Evolutionary conservation across 805 yeast species (phyloP).

Genomic region (Debaryomyces tyrocola): DNA sequence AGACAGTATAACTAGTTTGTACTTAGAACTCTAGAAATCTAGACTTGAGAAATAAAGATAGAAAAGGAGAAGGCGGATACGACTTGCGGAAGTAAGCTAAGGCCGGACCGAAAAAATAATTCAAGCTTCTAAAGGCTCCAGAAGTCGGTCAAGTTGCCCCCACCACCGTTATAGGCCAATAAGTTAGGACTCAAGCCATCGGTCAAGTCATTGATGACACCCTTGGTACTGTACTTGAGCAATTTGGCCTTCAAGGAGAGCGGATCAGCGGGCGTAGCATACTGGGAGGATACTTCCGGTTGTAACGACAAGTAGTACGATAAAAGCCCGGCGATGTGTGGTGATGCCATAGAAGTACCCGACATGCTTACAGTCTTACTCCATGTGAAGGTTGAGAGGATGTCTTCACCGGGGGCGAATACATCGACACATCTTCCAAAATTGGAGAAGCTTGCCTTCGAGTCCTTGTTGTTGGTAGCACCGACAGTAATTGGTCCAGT

Average conservation of each 20-base stretch:
- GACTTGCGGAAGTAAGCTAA: too few relatives aligned
- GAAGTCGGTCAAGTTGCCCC: conserved; percentile 51
- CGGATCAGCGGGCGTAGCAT: conserved; percentile 48
- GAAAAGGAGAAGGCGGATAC: too few relatives aligned
- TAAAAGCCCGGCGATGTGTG: conserved; percentile 57
- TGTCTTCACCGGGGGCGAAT: conserved; percentile 57
- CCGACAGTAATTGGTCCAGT: conserved; percentile 54
- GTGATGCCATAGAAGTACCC: conserved; percentile 67
- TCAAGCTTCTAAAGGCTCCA: conserved; percentile 32
- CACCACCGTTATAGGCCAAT: conserved; percentile 63
- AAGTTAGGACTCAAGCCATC: conserved; percentile 54
- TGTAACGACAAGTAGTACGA: conserved; percentile 57
- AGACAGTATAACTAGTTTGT: too few relatives aligned
- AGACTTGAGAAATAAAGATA: too few relatives aligned
- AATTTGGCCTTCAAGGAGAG: conserved; percentile 54
- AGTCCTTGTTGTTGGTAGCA: conserved; percentile 45
- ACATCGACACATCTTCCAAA: conserved; percentile 54
- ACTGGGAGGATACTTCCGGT: conserved; percentile 52
- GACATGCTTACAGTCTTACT: conserved; percentile 55
- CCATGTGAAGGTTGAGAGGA: conserved; percentile 56
- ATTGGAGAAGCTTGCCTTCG: conserved; percentile 53
- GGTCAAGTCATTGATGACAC: conserved; percentile 42
- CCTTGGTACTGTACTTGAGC: conserved; percentile 52
- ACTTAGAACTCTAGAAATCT: too few relatives aligned
- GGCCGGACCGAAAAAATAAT: too few relatives aligned